Percentiles rank a stretch among this genome's conserved stretches.
Conservation (phyloP, 148 eudicot species). For the Oxyria digyna region DNA sequence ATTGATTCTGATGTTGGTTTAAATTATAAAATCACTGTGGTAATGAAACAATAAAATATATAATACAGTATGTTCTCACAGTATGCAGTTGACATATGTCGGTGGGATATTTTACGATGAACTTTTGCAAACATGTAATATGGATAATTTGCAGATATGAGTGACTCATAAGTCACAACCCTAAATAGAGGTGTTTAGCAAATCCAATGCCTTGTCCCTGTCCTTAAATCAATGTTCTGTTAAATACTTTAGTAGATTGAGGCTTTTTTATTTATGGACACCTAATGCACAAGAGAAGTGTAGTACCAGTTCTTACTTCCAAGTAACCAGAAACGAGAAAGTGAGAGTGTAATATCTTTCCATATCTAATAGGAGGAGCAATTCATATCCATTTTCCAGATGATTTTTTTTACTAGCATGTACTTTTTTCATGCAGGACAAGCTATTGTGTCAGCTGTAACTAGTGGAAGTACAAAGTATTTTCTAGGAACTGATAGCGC, state of each 20-base stretch:
- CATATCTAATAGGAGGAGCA: background rate
- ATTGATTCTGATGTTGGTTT: background rate
- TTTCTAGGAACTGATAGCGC: conserved; percentile 97
- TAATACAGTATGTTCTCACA: background rate
- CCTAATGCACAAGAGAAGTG: too few relatives aligned
- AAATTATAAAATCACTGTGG: background rate
- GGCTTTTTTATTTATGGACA: background rate
- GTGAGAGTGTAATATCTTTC: background rate
- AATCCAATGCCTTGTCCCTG: too few relatives aligned
- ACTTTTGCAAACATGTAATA: too few relatives aligned
- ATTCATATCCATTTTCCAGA: background rate
- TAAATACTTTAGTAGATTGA: background rate
- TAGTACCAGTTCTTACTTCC: too few relatives aligned
- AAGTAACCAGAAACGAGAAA: too few relatives aligned
- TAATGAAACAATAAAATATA: background rate
- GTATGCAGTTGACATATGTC: background rate
- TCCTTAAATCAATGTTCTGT: background rate
- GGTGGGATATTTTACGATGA: background rate
- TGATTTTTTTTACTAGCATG: background rate
- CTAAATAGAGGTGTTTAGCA: too few relatives aligned
- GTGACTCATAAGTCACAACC: too few relatives aligned
- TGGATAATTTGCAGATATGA: too few relatives aligned
- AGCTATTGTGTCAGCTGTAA: conserved; percentile 72
- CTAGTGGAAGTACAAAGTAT: conserved; percentile 76
- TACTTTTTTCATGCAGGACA: conserved; percentile 30